These are phyloP conservation scores for Colletotrichum limetticola DNA, from an alignment of 2,329 filamentous ascomycete genomes.

Conservation along the genomic window DNA sequence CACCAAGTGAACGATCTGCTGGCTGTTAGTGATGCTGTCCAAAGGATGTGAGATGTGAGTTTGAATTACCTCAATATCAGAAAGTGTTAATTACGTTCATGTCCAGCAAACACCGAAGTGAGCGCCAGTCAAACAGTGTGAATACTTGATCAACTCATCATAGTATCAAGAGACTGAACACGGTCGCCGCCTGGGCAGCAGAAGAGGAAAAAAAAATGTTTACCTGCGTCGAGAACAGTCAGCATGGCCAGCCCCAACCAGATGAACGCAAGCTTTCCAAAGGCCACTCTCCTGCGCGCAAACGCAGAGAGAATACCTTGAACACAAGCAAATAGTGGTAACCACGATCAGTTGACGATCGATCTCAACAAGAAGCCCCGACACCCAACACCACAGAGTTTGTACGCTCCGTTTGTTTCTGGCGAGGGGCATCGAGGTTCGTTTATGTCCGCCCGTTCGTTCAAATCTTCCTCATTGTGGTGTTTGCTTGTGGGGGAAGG, in stretches of 20 bases:
- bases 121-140: conserved; percentile 68
- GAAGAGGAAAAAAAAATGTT: conserved; percentile 6
- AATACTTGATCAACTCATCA: conserved; percentile 66
- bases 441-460: conserved; percentile 78
- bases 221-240: conserved; percentile 42
- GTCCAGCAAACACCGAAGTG: conserved; percentile 51
- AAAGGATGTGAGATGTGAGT: not conserved
- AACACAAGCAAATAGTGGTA: not conserved
- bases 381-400: conserved; percentile 64
- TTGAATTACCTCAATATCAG: conserved; percentile 59
- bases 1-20: conserved; percentile 7
- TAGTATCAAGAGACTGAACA: conserved; percentile 37
- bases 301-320: not conserved
- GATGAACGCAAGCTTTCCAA: conserved; percentile 4
- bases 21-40: not conserved
- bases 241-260: conserved; percentile 3
- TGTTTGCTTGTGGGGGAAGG: conserved; percentile 32
- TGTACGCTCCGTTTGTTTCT: conserved; percentile 70
- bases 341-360: conserved; percentile 71
- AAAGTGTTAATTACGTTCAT: conserved; percentile 66
- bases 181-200: conserved; percentile 14
- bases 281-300: not conserved
- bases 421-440: conserved; percentile 61
- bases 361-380: conserved; percentile 70
- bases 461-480: conserved; percentile 70